phyloP scores from a whole-genome alignment of 2,329 filamentous ascomycete species.

The Trichoderma afroharzianum region DNA sequence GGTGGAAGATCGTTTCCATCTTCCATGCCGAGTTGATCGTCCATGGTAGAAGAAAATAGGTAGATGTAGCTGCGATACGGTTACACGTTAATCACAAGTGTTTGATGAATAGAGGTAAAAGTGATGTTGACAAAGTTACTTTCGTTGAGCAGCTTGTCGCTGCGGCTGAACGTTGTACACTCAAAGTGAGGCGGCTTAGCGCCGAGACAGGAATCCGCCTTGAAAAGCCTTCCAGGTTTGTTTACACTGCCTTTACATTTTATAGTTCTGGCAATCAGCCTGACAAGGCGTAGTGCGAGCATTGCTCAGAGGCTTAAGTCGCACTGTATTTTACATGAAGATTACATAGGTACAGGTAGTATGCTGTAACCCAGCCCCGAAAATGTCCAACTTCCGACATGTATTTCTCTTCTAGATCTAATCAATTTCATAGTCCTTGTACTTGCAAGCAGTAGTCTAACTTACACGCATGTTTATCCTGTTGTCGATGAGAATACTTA shows the following conservation, averaged over 20 bases:
- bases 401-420: too few species aligned
- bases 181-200: background rate
- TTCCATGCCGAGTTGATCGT: background rate
- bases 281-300: background rate
- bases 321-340: background rate
- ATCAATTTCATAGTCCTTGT: too few species aligned
- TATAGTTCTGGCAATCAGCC: background rate
- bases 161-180: background rate
- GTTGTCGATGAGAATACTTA: too few species aligned
- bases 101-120: background rate
- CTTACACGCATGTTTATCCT: too few species aligned
- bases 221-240: background rate
- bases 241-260: background rate
- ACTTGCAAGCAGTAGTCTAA: too few species aligned
- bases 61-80: background rate
- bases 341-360: too few species aligned
- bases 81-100: background rate
- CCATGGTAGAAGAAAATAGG: background rate
- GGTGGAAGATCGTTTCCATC: constrained; percentile 7
- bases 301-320: too few species aligned
- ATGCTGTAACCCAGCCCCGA: too few species aligned
- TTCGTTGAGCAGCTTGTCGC: background rate
- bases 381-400: too few species aligned
- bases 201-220: background rate
- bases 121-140: background rate